Evolutionary conservation across 176 grass and related monocot species (phyloP), one percentile per base, ranked within the genome.

Genomic region (Oryza glumipatula): DNA sequence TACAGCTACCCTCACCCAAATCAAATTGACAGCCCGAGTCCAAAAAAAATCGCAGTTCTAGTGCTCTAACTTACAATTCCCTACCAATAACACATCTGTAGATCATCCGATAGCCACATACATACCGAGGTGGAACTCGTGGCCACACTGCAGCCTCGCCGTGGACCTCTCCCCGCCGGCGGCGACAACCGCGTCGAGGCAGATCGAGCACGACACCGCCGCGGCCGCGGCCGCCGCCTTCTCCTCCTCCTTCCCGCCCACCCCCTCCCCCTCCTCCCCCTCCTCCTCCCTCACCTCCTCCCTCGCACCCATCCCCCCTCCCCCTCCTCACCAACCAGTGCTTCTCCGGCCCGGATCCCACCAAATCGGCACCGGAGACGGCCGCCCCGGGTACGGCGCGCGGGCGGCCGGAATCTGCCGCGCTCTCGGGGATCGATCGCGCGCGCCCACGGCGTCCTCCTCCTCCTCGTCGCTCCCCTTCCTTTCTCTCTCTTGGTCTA

Each of bases 81-180:
- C 4, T 7, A 28, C 14, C 3, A 67, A 33, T 15, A 78, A 33
- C 33, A 24, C 33, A 36, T 56, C 14, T 22, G 6, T 22, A 73
- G 79, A 78, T 90, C 73, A 80, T 14, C 5, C 22, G 15, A 1
- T 3, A 0, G 22, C 0, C 67, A 65, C 85, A 82, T 44, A 65
- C 85, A 79, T 44, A 98, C 95, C 95, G 32, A 98, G 89, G 70
- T 98, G 95, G 76, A 98, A 98, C 88, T 95, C 89, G 49, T 98
- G 95, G 11, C 95, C 95, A 54, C 95, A 98, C 88, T 98, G 90
- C 69, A 98, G 93, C 87, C 72, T 85, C 66, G 95, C 95, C 28
- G 91, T 98, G 63, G 95, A 90, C 81, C 93, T 88, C 77, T 93
- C 93, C 84, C 85, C 93, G 6, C 70, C 69, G 19, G 6, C 68